A percentile compares a stretch with the other conserved stretches of the same genome.
phyloP scores from a whole-genome alignment of 768 basidiomycete species.

The Lentinula sp. region DNA sequence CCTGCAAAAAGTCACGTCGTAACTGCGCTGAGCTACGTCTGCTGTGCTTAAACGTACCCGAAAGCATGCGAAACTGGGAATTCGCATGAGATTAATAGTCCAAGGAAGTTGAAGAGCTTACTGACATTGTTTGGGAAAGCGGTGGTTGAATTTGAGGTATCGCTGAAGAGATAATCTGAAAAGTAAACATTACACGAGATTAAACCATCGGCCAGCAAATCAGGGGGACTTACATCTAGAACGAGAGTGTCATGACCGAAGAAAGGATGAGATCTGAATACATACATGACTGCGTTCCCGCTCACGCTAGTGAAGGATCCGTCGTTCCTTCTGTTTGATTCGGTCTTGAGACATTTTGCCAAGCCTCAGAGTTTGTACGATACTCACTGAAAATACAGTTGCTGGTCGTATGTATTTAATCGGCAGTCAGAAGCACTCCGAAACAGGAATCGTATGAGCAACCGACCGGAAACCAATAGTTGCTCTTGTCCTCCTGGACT shows the following conservation, averaged over 20 bases:
- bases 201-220: neutral
- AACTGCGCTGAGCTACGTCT: neutral
- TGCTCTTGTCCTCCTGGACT: constrained; percentile 17
- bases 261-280: neutral
- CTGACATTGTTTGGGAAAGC: constrained; percentile 10
- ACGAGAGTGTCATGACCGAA: neutral
- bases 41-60: neutral
- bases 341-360: neutral
- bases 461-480: constrained; percentile 17
- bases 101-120: neutral
- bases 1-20: constrained; percentile 12
- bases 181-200: neutral
- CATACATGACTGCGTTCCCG: constrained; percentile 11
- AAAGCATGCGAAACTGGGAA: constrained; percentile 7
- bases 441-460: neutral
- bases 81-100: neutral
- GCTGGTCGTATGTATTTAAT: neutral
- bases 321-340: constrained; percentile 7
- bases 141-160: constrained; percentile 3
- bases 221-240: constrained; percentile 2
- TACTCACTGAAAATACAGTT: constrained; percentile 11
- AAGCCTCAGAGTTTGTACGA: neutral
- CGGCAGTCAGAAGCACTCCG: neutral
- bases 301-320: constrained; percentile 9
- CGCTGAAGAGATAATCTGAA: constrained; percentile 10